Evolutionary conservation across 306 rosid genomes (phyloP), one percentile per base, ranked within the genome.

Genomic region (Glycine latifolia): DNA sequence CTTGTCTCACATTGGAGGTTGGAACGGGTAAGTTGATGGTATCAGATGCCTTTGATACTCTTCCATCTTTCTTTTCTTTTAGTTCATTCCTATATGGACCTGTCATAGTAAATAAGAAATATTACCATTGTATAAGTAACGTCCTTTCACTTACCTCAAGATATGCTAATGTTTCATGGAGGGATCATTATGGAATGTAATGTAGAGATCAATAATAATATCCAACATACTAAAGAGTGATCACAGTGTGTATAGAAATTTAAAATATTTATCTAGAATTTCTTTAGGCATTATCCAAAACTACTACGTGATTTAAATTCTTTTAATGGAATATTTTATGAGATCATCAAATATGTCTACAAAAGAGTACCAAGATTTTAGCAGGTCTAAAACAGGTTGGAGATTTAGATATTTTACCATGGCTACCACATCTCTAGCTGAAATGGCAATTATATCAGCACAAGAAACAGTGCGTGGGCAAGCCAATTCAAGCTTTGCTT

Each of bases 51-150:
- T 58, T 91, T 4, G 97, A 94, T 15, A 89, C 82, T 66, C 82
- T 82, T 79, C 98, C 94, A 67, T 92, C 97, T 90, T 92, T 94
- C 72, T 93, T 88, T 76, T 97, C 98, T 52, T 91, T 89, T 7
- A 82, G 87, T 48, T 87, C 93, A 20, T 82, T 84, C 98, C 98
- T 91, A 63, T 85, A 63, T 8, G 94, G 97, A 5, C 97, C 98
- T 90, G 76, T 31, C 20, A 50, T 55, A 59, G 37, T 17, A 41
- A 66, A 50, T 16, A 60, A 20, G 67, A 47, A 81, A 67, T 52
- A 8, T 58, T 48, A 17, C 15, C 6, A 9, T 43, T 53, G 44
- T 7, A 37, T 48, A 16, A 79, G 41, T 60, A 60, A 62, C 39
- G 47, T 49, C 26, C 47, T 7, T 71, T 60, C 14, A 11, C 44